Evolutionary conservation across 306 rosid species (phyloP).

Genomic region (Bauhinia variegata): DNA sequence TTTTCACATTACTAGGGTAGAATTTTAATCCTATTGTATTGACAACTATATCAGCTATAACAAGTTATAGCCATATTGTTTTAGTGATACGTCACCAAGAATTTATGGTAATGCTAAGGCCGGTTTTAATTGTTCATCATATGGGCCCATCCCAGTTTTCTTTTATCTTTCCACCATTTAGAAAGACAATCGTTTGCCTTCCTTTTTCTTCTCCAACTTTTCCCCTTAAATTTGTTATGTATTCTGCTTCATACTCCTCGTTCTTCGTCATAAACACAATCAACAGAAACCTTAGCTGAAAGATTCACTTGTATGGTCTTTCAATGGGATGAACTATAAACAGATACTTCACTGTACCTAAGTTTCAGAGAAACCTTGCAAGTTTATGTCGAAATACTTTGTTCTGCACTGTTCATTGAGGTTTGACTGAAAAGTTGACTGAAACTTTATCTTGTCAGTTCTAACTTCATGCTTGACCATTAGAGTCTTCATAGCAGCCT

Average conservation of each 20-base stretch:
- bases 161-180: constrained; percentile 10
- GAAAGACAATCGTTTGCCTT: background rate
- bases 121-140: constrained; percentile 42
- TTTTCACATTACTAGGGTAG: constrained; percentile 28
- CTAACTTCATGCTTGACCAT: constrained; percentile 27
- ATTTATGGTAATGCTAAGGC: constrained; percentile 53
- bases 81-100: constrained; percentile 44
- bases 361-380: background rate
- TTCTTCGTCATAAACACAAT: no score
- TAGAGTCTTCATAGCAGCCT: constrained; percentile 21
- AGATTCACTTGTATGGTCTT: constrained; percentile 21
- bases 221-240: no score
- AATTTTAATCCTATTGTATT: constrained; percentile 37
- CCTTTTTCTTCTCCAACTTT: background rate
- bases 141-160: constrained; percentile 34
- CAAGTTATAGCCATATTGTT: constrained; percentile 45
- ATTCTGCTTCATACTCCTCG: no score
- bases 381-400: no score
- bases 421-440: constrained; percentile 10
- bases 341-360: background rate
- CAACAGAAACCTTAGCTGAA: constrained; percentile 16
- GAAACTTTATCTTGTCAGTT: constrained; percentile 31
- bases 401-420: no score
- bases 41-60: no score
- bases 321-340: constrained; percentile 1